Base-by-base conservation (phyloP, 2,329 filamentous ascomycete species). In the Sporothrix globosa region DNA sequence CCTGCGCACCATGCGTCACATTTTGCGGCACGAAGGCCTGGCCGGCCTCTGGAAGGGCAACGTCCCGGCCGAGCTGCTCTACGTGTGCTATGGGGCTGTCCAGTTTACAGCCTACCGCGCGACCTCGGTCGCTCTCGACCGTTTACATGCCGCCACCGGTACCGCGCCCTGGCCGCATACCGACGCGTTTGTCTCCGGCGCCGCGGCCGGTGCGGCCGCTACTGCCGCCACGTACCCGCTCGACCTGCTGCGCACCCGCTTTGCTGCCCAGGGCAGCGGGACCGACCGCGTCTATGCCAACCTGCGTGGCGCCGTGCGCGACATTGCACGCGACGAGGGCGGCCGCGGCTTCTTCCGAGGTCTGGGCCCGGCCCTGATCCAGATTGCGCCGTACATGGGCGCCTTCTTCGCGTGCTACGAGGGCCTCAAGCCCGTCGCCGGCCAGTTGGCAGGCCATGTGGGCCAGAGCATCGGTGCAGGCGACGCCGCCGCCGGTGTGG, bases 301-400 rank as follows among this genome's bases (percentile, higher is more conserved):
- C 4, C 83, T 99, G 19, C 75, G 85, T 24, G 82, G 85, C 19
- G 93, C 93, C 1, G 77, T 98, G 7, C 80, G 82, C 58, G 88
- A 92, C 27, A 99, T 99, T 75, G 82, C 84, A 19, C 84, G 84
- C 4, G 85, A 91, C 72, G 96, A 99, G 81, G 96, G 96, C 0
- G 75, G 82, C 0, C 79, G 80, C 4, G 96, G 96, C 0, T 98
- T 97, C 82, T 99, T 97, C 80, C 91, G 93, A 65, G 96, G 96
- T 3, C 83, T 97, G 46, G 87, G 87, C 1, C 94, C 95, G 1
- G 93, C 91, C 0, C 83, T 98, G 27, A 90, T 85, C 34, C 94
- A 97, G 82, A 96, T 98, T 65, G 88, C 97, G 11, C 96, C 96
- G 2, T 97, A 95, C 79, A 99, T 99, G 96, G 96, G 96, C 17